These are phyloP conservation scores for Lumnitzera littorea DNA, from an alignment of 345 rosid genomes.

Conservation along the genomic window DNA sequence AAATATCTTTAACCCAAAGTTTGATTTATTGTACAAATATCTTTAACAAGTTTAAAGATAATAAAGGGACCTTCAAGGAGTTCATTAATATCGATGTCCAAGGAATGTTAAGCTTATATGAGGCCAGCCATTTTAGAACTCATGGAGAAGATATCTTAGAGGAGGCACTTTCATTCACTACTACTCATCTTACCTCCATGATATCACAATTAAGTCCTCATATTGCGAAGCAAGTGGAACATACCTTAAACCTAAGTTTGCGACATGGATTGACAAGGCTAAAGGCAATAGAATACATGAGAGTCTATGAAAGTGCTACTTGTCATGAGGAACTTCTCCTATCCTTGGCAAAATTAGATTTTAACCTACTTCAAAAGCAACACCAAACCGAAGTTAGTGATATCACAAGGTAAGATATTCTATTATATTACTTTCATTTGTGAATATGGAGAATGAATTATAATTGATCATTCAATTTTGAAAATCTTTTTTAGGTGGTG, in stretches of 20 bases:
- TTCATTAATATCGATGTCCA: no score
- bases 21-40: no score
- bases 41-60: no score
- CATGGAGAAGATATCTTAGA: neutral
- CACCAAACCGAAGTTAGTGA: constrained; percentile 12
- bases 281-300: constrained; percentile 2
- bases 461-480: no score
- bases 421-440: no score
- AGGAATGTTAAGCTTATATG: no score
- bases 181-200: neutral
- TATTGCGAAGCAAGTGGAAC: neutral
- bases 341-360: constrained; percentile 12
- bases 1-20: neutral
- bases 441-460: no score
- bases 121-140: no score
- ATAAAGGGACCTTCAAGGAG: no score
- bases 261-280: constrained; percentile 4
- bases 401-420: constrained; percentile 3
- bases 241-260: constrained; percentile 6
- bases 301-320: neutral
- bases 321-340: neutral
- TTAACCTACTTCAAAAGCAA: constrained; percentile 10
- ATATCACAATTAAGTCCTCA: neutral
- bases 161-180: constrained; percentile 4
- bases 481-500: constrained; percentile 4